Evolutionary conservation across 179 eudicot species (phyloP).

Genomic region (Monotropa hypopitys): DNA sequence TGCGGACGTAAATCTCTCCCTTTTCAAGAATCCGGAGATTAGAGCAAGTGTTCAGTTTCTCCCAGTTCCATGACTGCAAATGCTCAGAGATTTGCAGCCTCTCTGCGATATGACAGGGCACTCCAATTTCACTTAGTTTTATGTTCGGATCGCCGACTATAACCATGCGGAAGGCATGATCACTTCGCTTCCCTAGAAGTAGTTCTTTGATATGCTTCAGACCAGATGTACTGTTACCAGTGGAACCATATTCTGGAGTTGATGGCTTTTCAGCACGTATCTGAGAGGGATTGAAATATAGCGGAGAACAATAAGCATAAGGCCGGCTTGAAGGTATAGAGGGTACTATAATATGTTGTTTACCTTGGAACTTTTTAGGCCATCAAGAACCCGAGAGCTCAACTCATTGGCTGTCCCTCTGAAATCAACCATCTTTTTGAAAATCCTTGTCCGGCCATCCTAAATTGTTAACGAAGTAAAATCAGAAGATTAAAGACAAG

Average conservation of each 20-base stretch:
- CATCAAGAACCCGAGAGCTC: conserved; percentile 59
- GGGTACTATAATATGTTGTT: conserved; percentile 11
- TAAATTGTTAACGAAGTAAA: conserved; percentile 12
- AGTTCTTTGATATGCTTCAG: conserved; percentile 78
- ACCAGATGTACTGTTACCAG: conserved; percentile 39
- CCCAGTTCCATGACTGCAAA: conserved; percentile 55
- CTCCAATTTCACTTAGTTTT: conserved; percentile 63
- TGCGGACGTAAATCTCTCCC: conserved; percentile 46
- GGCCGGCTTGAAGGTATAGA: neutral
- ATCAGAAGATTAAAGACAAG: neutral
- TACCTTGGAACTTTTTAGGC: conserved; percentile 71
- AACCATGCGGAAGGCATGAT: conserved; percentile 75
- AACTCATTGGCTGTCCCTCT: conserved; percentile 67
- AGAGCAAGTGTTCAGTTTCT: conserved; percentile 39
- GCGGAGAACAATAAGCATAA: neutral
- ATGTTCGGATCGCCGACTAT: conserved; percentile 78
- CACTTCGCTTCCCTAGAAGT: conserved; percentile 64
- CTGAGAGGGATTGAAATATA: conserved; percentile 37
- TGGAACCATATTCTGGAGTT: conserved; percentile 13
- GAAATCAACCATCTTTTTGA: conserved; percentile 63
- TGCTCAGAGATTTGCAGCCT: conserved; percentile 55
- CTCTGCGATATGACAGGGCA: conserved; percentile 67
- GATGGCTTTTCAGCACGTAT: conserved; percentile 51
- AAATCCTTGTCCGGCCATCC: conserved; percentile 74
- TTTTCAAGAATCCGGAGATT: conserved; percentile 40